A percentile compares a stretch with the other conserved stretches of the same genome.
phyloP scores from a whole-genome alignment of 1,284 basidiomycete species.

The Testicularia cyperi region DNA sequence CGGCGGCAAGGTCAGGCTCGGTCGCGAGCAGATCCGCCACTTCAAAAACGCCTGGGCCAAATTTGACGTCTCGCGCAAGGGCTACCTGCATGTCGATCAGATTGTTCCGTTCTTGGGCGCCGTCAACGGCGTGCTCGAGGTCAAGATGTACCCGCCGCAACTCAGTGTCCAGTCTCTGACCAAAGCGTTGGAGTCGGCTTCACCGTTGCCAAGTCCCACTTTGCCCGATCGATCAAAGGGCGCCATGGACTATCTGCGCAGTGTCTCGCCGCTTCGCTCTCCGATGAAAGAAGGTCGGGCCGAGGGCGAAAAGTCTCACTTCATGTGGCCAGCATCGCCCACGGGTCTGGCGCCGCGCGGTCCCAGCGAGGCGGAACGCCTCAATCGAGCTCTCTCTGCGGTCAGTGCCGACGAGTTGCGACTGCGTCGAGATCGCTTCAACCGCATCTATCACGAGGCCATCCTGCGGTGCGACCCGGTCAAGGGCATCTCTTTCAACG shows the following conservation, averaged over 20 bases:
- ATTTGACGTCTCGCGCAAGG: slow-evolving; percentile 76
- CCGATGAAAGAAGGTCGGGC: slow-evolving; percentile 12
- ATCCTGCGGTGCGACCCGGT: slow-evolving; percentile 65
- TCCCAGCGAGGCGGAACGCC: slow-evolving; percentile 16
- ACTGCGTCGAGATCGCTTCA: slow-evolving; percentile 46
- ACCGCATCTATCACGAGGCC: slow-evolving; percentile 56
- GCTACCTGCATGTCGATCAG: slow-evolving; percentile 72
- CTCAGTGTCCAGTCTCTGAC: slow-evolving; percentile 27
- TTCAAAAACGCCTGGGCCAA: slow-evolving; percentile 94
- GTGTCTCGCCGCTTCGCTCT: slow-evolving; percentile 22
- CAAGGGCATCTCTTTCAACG: slow-evolving; percentile 80
- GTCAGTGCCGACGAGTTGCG: slow-evolving; percentile 43
- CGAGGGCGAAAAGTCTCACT: slow-evolving; percentile 8
- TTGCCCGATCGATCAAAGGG: slow-evolving; percentile 2
- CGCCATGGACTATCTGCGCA: slow-evolving; percentile 20
- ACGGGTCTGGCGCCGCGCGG: background rate
- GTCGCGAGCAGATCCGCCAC: slow-evolving; percentile 67
- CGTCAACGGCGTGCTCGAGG: slow-evolving; percentile 51
- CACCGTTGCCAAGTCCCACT: slow-evolving; percentile 2
- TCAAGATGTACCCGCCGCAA: slow-evolving; percentile 41
- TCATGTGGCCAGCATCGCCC: slow-evolving; percentile 20
- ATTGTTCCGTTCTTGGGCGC: slow-evolving; percentile 74
- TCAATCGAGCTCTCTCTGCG: slow-evolving; percentile 14
- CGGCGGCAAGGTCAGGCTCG: slow-evolving; percentile 78
- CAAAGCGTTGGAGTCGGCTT: slow-evolving; percentile 4